Evolutionary conservation across 2,329 filamentous ascomycete species (phyloP), one percentile per base, ranked within the genome.

Genomic region (Penicillium sp.): DNA sequence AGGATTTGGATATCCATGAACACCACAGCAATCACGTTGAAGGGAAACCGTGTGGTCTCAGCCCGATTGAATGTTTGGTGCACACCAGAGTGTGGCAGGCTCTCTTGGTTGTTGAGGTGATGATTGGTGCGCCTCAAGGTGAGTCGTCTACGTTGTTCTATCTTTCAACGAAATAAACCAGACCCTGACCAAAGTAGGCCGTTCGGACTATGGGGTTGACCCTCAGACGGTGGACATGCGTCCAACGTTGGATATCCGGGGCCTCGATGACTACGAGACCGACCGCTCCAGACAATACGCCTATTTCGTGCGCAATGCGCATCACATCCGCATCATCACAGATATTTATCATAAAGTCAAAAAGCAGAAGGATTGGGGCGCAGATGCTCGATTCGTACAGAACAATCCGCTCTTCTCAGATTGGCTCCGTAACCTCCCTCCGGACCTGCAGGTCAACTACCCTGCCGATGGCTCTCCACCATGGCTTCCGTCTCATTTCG

Each of bases 61-160:
- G 77, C 49, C 75, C 81, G 0, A 76, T 83, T 6, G 92, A 97
- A 42, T 97, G 92, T 65, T 77, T 88, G 50, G 82, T 90, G 22
- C 91, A 90, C 64, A 95, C 84, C 13, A 80, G 92, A 39, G 82
- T 96, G 28, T 97, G 92, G 92, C 91, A 96, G 67, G 86, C 84
- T 1, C 80, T 95, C 9, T 87, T 95, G 64, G 77, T 89, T 18
- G 86, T 89, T 54, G 92, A 97, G 71, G 80, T 91, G 35, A 95
- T 97, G 88, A 85, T 96, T 60, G 92, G 92, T 48, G 90, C 87
- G 16, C 89, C 92, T 3, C 91, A 97, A 83, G 92, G 91, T 89
- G 75, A 53, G 68, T 56, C 19, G 3, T n/a, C 11, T 25, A 27
- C 18, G 19, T 31, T 12, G 29, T 43, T 18, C 34, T n/a, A 25